Percentiles rank a stretch among this genome's conserved stretches.
Conservation (phyloP, 164 flowering plant genomes). For the Vitis rotundifolia region DNA sequence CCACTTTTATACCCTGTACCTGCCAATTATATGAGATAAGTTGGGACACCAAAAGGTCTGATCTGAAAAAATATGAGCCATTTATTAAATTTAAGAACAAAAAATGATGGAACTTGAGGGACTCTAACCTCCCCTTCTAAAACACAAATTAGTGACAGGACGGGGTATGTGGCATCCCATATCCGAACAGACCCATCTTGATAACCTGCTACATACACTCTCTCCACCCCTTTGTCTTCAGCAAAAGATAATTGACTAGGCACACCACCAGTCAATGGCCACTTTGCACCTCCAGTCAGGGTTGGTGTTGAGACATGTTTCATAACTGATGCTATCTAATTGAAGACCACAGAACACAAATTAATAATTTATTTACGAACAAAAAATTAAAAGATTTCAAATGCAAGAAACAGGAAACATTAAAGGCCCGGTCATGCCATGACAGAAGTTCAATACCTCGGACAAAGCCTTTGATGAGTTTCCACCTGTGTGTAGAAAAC, state of each 20-base stretch:
- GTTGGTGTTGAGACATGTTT: conserved; percentile 29
- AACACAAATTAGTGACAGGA: conserved; percentile 46
- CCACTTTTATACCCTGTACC: conserved; percentile 51
- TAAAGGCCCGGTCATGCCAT: not conserved
- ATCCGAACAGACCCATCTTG: conserved; percentile 79
- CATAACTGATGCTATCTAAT: conserved; percentile 39
- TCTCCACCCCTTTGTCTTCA: conserved; percentile 35
- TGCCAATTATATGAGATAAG: conserved; percentile 30
- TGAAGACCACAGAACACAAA: conserved; percentile 7
- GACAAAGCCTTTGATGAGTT: conserved; percentile 40
- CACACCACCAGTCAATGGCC: conserved; percentile 87
- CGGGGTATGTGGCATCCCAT: conserved; percentile 83
- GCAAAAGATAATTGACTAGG: conserved; percentile 37
- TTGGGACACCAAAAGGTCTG: not conserved
- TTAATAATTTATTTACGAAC: not conserved
- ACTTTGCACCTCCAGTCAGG: conserved; percentile 33
- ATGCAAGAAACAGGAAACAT: not conserved
- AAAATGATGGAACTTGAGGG: not conserved
- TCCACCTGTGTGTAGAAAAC: conserved; percentile 30
- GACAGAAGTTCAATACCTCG: conserved; percentile 45
- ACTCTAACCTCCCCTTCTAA: conserved; percentile 62
- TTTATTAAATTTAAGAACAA: not conserved
- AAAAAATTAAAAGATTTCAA: not conserved
- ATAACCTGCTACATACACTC: conserved; percentile 70
- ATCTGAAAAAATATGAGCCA: not conserved